phyloP scores from a whole-genome alignment of 2,329 filamentous ascomycete genomes.

The Calonectria crousiana region DNA sequence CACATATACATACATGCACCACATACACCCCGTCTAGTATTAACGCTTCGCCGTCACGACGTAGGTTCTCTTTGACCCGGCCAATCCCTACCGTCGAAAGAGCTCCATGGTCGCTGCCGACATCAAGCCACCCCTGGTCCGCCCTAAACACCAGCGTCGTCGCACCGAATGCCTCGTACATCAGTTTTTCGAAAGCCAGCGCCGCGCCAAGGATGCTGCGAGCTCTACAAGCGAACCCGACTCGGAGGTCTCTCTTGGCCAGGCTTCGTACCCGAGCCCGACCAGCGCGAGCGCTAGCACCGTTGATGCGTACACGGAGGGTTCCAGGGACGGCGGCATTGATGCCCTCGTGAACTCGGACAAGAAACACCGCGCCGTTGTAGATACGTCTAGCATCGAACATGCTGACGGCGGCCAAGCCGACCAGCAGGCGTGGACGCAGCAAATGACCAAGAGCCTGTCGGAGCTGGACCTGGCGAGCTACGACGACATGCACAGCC shows the following conservation, averaged over 20 bases:
- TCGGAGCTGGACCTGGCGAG: constrained; percentile 55
- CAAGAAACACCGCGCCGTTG: constrained; percentile 45
- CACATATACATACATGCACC: neutral
- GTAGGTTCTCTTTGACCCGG: constrained; percentile 72
- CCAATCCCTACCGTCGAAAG: constrained; percentile 73
- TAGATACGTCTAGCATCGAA: constrained; percentile 57
- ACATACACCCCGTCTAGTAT: neutral
- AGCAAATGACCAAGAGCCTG: constrained; percentile 58
- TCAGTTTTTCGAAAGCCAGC: constrained; percentile 71
- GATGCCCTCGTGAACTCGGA: constrained; percentile 33
- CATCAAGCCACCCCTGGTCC: constrained; percentile 49
- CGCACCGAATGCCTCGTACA: constrained; percentile 73
- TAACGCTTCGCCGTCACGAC: neutral
- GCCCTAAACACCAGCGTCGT: constrained; percentile 36
- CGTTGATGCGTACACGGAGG: constrained; percentile 28
- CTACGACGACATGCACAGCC: constrained; percentile 62
- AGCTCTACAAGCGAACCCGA: constrained; percentile 44
- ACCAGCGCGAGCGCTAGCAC: neutral
- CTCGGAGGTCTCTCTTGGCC: constrained; percentile 45
- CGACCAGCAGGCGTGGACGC: constrained; percentile 69
- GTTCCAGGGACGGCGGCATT: constrained; percentile 29
- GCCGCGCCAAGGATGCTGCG: constrained; percentile 47
- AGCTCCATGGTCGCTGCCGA: constrained; percentile 72
- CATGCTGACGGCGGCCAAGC: constrained; percentile 62
- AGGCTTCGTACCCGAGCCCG: constrained; percentile 43